A percentile compares a stretch with the other conserved stretches of the same genome.
phyloP scores from a whole-genome alignment of 2,329 filamentous ascomycete species.

The Neofusicoccum ribis region DNA sequence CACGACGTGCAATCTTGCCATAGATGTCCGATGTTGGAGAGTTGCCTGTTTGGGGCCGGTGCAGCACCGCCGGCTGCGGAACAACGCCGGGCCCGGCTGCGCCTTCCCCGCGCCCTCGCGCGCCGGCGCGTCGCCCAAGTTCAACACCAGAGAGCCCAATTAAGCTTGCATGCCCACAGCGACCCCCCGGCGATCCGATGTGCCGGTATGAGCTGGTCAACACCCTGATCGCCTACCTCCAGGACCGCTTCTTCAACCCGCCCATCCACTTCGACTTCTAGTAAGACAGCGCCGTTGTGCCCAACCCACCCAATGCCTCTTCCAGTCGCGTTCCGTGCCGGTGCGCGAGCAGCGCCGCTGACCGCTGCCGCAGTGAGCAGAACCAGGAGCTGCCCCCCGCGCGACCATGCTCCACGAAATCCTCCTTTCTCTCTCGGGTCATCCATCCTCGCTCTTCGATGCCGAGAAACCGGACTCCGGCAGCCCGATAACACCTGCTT shows the following conservation, averaged over 20 bases:
- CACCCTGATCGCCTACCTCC: conserved; percentile 31
- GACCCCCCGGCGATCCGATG: conserved; percentile 27
- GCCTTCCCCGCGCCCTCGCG: background rate
- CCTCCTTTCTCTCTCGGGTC: conserved; percentile 90
- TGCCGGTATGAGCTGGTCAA: conserved; percentile 41
- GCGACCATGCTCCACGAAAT: conserved; percentile 91
- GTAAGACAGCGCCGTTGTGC: background rate
- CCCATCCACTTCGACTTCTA: conserved; percentile 20
- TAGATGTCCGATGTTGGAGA: background rate
- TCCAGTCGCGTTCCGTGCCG: conserved; percentile 7
- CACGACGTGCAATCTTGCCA: conserved; percentile 8
- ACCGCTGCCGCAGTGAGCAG: conserved; percentile 19
- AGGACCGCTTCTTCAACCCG: conserved; percentile 25
- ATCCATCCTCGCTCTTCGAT: conserved; percentile 84
- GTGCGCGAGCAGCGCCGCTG: background rate
- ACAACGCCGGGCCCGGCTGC: background rate
- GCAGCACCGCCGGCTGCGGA: background rate
- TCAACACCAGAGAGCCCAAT: background rate
- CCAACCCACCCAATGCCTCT: conserved; percentile 17
- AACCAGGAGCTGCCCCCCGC: conserved; percentile 2
- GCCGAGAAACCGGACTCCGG: conserved; percentile 36
- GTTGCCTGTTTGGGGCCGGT: background rate
- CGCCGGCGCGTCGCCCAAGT: conserved; percentile 13
- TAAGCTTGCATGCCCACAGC: background rate
- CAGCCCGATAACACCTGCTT: conserved; percentile 2